Evolutionary conservation across 345 rosid genomes (phyloP).

Genomic region (Aegle marmelos): DNA sequence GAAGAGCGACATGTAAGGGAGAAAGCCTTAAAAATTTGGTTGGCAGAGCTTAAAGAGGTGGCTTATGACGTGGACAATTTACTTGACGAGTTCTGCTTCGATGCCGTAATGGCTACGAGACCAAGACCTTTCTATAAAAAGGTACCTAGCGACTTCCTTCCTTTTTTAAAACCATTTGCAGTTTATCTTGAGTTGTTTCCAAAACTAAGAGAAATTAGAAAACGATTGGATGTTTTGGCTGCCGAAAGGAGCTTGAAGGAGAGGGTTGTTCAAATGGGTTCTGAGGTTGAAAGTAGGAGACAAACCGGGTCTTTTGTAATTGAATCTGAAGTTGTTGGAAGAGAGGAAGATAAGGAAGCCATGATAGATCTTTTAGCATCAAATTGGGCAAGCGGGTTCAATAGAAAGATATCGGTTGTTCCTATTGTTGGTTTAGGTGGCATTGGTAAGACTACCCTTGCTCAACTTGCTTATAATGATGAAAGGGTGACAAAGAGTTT

Average conservation of each 20-base stretch:
- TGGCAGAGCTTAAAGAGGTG: conserved; percentile 9
- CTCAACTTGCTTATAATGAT: conserved; percentile 19
- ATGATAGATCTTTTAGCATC: conserved; percentile 1
- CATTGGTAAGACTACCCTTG: conserved; percentile 24
- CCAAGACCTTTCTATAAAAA: fast-evolving
- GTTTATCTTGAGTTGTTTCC: not conserved
- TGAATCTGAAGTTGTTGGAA: conserved; percentile 17
- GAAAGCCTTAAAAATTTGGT: conserved; percentile 11
- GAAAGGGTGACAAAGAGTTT: conserved; percentile 3
- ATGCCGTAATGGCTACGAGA: not conserved
- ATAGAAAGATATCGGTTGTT: not conserved
- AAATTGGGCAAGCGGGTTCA: not conserved
- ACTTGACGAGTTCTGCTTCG: conserved; percentile 1
- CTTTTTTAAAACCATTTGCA: not conserved
- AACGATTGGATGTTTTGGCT: conserved; percentile 1
- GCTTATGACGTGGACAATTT: conserved; percentile 4
- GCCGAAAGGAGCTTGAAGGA: conserved; percentile 1
- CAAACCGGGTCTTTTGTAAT: conserved; percentile 10
- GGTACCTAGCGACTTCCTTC: not conserved
- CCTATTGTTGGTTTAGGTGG: conserved; percentile 24
- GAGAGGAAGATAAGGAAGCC: conserved; percentile 9
- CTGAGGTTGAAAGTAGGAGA: not conserved
- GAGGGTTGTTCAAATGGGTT: not conserved
- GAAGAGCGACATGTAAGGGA: conserved; percentile 12
- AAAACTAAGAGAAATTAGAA: not conserved